Percentiles rank a stretch among this genome's conserved stretches.
Conservation (phyloP, 1,284 basidiomycete species). For the Melanopsichium pennsylvanicum region DNA sequence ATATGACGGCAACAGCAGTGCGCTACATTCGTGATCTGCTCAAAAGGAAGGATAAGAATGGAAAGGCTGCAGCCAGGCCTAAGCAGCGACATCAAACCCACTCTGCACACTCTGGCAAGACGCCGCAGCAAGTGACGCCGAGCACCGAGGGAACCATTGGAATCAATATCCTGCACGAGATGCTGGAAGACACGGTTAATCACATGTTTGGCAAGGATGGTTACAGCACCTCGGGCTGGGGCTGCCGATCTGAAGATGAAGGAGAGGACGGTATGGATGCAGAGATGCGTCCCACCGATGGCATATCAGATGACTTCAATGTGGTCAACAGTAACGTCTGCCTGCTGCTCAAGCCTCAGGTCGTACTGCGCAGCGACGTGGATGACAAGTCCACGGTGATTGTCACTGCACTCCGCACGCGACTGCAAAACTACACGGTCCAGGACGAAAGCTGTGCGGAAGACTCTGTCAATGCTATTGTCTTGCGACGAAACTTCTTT, state of each 20-base stretch:
- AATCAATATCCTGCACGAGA: constrained; percentile 58
- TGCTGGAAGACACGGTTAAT: constrained; percentile 58
- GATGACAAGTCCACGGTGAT: constrained; percentile 76
- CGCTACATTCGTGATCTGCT: constrained; percentile 57
- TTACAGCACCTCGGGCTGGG: constrained; percentile 30
- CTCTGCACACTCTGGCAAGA: neutral
- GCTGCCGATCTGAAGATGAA: constrained; percentile 11
- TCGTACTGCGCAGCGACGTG: constrained; percentile 78
- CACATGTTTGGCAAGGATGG: constrained; percentile 38
- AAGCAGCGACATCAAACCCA: neutral
- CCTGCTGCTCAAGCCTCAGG: constrained; percentile 87
- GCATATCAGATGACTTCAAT: constrained; percentile 67
- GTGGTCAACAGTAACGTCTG: constrained; percentile 77
- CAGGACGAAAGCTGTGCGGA: constrained; percentile 80
- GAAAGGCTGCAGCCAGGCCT: neutral
- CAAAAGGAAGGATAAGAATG: constrained; percentile 33
- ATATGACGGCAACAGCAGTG: constrained; percentile 76
- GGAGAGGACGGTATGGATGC: constrained; percentile 3
- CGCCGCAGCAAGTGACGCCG: constrained; percentile 8
- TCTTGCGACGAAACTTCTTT: constrained; percentile 83
- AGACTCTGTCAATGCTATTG: constrained; percentile 83
- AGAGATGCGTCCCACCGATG: constrained; percentile 42
- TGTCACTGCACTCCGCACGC: constrained; percentile 82
- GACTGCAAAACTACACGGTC: constrained; percentile 81
- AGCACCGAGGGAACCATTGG: constrained; percentile 4